Evolutionary conservation across 768 basidiomycete species (phyloP).

Genomic region (Tricholoma bakamatsutake): DNA sequence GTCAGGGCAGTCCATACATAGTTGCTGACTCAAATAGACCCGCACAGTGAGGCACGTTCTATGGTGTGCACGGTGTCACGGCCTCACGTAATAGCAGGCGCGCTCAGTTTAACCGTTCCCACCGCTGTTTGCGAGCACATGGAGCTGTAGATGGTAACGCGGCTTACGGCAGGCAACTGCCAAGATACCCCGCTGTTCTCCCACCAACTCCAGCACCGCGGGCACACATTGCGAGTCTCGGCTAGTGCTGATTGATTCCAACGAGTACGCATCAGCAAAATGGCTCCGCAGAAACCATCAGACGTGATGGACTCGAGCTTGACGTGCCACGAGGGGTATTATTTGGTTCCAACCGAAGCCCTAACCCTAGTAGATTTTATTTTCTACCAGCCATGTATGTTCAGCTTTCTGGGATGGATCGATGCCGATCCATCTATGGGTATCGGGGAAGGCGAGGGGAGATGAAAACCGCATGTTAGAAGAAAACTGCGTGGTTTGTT

Average conservation of each 20-base stretch:
- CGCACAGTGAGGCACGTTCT: neutral
- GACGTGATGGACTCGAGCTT: constrained; percentile 19
- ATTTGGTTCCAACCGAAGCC: constrained; percentile 14
- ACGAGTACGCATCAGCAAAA: constrained; percentile 18
- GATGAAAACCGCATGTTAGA: constrained; percentile 14
- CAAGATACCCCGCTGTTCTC: neutral
- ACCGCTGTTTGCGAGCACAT: neutral
- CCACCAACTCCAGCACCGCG: neutral
- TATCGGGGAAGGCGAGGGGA: constrained; percentile 1
- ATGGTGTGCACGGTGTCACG: neutral
- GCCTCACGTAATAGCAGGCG: neutral
- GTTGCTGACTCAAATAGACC: neutral
- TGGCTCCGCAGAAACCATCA: neutral
- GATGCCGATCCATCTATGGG: constrained; percentile 14
- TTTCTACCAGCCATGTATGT: constrained; percentile 1
- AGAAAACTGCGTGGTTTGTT: constrained; percentile 18
- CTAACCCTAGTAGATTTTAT: constrained; percentile 19
- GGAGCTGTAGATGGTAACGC: neutral
- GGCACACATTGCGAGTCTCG: neutral
- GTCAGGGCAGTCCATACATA: neutral
- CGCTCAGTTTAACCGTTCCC: neutral
- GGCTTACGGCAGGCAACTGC: neutral
- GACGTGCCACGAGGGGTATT: constrained; percentile 24
- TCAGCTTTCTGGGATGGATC: constrained; percentile 6
- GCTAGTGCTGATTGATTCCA: neutral